These are phyloP conservation scores for Scutellaria galericulata DNA, from an alignment of 257 asterid genomes.

Conservation along the genomic window DNA sequence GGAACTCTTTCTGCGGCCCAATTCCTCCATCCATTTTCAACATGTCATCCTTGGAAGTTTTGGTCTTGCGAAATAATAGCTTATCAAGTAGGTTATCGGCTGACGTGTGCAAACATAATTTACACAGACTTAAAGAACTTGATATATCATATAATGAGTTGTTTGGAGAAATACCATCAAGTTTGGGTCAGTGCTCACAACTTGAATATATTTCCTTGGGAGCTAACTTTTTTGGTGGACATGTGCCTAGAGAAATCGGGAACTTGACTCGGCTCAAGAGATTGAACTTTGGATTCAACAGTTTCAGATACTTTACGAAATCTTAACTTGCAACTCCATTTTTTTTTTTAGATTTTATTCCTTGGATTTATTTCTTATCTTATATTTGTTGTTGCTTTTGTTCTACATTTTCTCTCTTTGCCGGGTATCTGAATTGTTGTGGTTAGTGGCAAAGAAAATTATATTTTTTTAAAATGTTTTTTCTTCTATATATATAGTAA, in stretches of 20 bases:
- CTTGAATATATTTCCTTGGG: neutral
- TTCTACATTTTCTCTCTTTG: no score
- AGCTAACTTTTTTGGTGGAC: neutral
- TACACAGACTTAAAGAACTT: slow-evolving; percentile 7
- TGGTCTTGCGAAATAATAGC: neutral
- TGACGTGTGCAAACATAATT: no score
- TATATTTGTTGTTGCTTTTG: no score
- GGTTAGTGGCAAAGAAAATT: no score
- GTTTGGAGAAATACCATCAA: slow-evolving; percentile 24
- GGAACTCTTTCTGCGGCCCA: slow-evolving; percentile 28
- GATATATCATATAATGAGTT: neutral
- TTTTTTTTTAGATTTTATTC: no score
- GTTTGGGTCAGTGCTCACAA: neutral
- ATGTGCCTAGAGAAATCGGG: slow-evolving; percentile 19
- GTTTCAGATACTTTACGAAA: slow-evolving; percentile 16
- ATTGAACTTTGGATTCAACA: slow-evolving; percentile 1
- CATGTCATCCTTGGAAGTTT: slow-evolving; percentile 21
- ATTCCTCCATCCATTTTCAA: slow-evolving; percentile 41
- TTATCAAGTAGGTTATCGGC: no score
- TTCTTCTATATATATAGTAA: no score
- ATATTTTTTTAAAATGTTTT: no score
- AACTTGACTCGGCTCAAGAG: slow-evolving; percentile 5
- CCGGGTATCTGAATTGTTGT: no score
- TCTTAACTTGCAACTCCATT: neutral
- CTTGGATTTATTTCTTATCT: no score